Evolutionary conservation across 345 rosid species (phyloP), one percentile per base, ranked within the genome.

Genomic region (Syzygium aqueum): DNA sequence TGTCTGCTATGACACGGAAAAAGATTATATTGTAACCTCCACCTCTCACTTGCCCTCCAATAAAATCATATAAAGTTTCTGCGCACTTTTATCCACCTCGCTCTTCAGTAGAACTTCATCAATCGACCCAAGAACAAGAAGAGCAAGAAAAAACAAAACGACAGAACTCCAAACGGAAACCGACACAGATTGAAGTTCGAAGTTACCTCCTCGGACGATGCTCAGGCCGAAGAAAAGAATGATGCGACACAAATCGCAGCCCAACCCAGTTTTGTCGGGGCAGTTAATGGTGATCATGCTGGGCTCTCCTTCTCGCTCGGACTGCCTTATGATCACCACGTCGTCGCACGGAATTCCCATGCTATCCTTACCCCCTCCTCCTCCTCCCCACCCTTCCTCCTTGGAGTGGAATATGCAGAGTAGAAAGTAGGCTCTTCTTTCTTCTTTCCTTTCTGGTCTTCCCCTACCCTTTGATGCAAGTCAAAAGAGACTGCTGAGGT

Each of bases 211-310:
- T 90, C 95, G 88, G 86, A 93, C 95, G 93, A 97, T 94, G 94
- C 91, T 93, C 87, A 95, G 92, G 46, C 99, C 99, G 91, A 97
- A 96, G 94, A 94, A 94, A 92, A 97, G 99, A 53, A 97, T 91
- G 92, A 97, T 92, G 87, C 99, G 98, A 85, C 99, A 96, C 85
- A 97, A 89, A 88, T 97, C 99, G 84, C 97, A 94, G 88, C 99
- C 99, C 9, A 97, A 89, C 8, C 99, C 99, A 73, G 99, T 96
- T 92, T 97, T 97, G 91, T 97, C 99, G 12, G 99, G 99, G 91
- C 99, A 97, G 86, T 97, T 97, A 23, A 97, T 90, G 30, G 98
- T 95, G 63, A 97, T 93, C 51, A 95, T 93, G 91, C 89, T 92
- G 6, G 94, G 94, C 59, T 94, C 98, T 27, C 94, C 97, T 93